Evolutionary conservation across 2,329 filamentous ascomycete species (phyloP).

Genomic region (Dothideomycetidae sp.): DNA sequence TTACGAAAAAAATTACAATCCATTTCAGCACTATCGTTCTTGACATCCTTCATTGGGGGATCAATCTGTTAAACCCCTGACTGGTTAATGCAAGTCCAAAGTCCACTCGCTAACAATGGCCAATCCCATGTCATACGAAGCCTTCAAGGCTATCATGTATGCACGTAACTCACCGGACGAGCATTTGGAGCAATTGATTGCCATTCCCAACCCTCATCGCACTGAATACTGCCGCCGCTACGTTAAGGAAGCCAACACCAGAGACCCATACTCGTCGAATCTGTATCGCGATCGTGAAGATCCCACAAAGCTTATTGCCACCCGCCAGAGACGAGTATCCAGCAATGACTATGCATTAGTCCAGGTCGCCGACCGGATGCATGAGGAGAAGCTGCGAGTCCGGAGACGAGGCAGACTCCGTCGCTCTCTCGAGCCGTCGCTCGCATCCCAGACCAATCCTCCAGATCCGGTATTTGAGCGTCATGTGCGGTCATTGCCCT

Average conservation of each 20-base stretch:
- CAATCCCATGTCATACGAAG: too few species aligned
- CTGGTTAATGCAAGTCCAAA: too few species aligned
- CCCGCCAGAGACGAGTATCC: neutral
- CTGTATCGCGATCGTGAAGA: neutral
- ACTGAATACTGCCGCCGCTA: neutral
- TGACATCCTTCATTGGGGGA: too few species aligned
- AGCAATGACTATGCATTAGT: neutral
- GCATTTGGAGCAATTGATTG: neutral
- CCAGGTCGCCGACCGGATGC: neutral
- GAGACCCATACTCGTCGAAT: neutral
- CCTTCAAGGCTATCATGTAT: neutral
- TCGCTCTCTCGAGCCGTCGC: too few species aligned
- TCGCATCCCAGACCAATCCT: too few species aligned
- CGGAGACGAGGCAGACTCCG: too few species aligned
- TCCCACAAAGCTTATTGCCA: neutral
- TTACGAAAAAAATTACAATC: too few species aligned
- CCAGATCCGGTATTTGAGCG: neutral
- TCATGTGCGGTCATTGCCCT: neutral
- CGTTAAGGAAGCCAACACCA: neutral
- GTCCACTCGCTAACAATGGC: conserved; percentile 25
- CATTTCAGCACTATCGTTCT: too few species aligned
- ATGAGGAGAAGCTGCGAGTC: neutral
- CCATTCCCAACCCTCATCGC: neutral
- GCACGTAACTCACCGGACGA: neutral
- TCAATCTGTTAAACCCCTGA: too few species aligned